Evolutionary conservation across 495 filamentous ascomycete genomes (phyloP), one percentile per base, ranked within the genome.

Genomic region (Aspergillus saccharolyticus): DNA sequence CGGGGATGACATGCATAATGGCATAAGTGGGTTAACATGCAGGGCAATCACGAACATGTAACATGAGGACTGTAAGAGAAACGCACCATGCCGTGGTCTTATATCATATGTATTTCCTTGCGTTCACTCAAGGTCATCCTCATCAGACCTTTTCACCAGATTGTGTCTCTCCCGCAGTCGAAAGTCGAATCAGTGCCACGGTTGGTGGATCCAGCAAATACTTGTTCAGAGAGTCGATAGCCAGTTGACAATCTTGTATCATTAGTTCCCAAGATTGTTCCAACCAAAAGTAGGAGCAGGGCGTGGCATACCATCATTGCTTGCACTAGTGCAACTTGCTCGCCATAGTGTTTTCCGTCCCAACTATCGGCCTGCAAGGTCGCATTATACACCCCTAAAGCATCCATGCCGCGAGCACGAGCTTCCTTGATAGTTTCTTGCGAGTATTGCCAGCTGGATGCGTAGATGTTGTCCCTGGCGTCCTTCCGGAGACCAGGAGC

Each of bases 311-410:
- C 73, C 75, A 78, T 80, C 78, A 81, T 80, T 39, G 77, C 77
- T 63, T 80, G 71, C 42, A 78, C 70, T 53, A 80, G 59, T 16
- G 67, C 67, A 9, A 79, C 74, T 57, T 65, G 69, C 52, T 73
- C 70, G n/a, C 74, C 75, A 57, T 78, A 78, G 49, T 61, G 53
- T 42, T 62, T 65, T 7, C 76, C 76, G 67, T 78, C 74, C 63
- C 63, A 73, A 48, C 71, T 77, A 8, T 63, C 63, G 3, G 73
- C 75, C 58, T 79, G 75, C 44, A 79, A 52, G 0, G 78, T 81
- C 21, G 74, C 55, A 63, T 80, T 80, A 55, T 76, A 79, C 70
- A 81, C 70, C 14, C 73, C 72, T 45, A 81, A 53, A 8, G 69
- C 59, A 53, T 80, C 78, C 44, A 80, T 63, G 17, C 73, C 70